Conservation (phyloP, 345 rosid genomes). For the Rhodamnia rubescens region DNA sequence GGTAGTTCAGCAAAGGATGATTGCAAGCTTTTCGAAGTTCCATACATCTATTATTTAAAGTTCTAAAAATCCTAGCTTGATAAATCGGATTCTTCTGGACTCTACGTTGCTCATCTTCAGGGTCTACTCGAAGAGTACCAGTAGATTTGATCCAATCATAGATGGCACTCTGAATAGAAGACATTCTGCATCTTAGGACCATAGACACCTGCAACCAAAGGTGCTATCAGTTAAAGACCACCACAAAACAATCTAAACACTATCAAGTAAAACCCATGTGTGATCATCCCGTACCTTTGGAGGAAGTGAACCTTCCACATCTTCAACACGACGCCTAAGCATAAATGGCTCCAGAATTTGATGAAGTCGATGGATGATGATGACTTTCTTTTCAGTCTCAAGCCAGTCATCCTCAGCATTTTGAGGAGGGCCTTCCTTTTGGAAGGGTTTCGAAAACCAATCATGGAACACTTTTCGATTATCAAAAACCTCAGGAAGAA, state of each 20-base stretch:
- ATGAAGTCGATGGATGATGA: slow-evolving; percentile 97
- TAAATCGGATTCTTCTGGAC: slow-evolving; percentile 70
- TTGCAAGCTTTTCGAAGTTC: slow-evolving; percentile 96
- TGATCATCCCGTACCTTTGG: slow-evolving; percentile 57
- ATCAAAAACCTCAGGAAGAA: slow-evolving; percentile 98
- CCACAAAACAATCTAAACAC: neutral
- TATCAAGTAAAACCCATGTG: slow-evolving; percentile 9
- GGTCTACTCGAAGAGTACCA: slow-evolving; percentile 92
- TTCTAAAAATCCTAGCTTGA: slow-evolving; percentile 62
- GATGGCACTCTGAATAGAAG: slow-evolving; percentile 89
- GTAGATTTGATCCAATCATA: slow-evolving; percentile 99
- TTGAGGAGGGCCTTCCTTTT: slow-evolving; percentile 70
- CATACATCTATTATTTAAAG: slow-evolving; percentile 96
- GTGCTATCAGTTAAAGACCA: neutral
- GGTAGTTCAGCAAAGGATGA: slow-evolving; percentile 96
- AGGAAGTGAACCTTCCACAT: slow-evolving; percentile 99
- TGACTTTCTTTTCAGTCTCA: slow-evolving; percentile 98
- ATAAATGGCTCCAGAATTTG: slow-evolving; percentile 99
- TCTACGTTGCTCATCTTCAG: slow-evolving; percentile 79
- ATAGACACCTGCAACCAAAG: slow-evolving; percentile 67
- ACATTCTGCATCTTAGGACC: slow-evolving; percentile 94
- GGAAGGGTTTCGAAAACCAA: slow-evolving; percentile 99
- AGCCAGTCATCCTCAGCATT: slow-evolving; percentile 99
- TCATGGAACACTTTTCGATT: slow-evolving; percentile 99
- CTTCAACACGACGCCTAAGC: slow-evolving; percentile 99